Evolutionary conservation across 805 yeast genomes (phyloP).

Genomic region (Pichia nanzhaoensis): DNA sequence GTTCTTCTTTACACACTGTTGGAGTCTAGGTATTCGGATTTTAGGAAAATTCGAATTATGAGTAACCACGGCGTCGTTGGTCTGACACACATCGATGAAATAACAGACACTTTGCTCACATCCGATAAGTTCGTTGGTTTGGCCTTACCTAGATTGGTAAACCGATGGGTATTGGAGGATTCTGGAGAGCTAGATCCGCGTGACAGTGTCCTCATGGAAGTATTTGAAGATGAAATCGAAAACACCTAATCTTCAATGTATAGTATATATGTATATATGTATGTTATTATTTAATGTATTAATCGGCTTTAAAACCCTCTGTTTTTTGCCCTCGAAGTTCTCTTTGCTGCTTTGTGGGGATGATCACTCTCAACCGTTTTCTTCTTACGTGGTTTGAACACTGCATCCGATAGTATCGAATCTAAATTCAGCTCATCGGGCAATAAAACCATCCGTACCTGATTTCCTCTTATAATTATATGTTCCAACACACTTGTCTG

Average conservation of each 20-base stretch:
- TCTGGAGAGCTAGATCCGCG: slow-evolving; percentile 36
- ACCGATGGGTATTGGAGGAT: slow-evolving; percentile 36
- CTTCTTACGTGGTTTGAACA: slow-evolving; percentile 32
- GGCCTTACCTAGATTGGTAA: slow-evolving; percentile 57
- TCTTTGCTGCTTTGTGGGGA: slow-evolving; percentile 14
- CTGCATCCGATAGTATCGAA: slow-evolving; percentile 47
- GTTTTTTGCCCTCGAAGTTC: slow-evolving; percentile 18
- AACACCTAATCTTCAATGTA: neutral
- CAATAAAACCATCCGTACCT: slow-evolving; percentile 71
- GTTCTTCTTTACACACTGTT: slow-evolving; percentile 26
- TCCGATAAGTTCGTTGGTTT: slow-evolving; percentile 64
- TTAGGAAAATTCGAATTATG: slow-evolving; percentile 56
- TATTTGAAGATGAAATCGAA: slow-evolving; percentile 24
- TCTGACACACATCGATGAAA: slow-evolving; percentile 63
- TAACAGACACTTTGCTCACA: slow-evolving; percentile 53
- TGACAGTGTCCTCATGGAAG: slow-evolving; percentile 31
- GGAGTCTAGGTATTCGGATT: slow-evolving; percentile 56
- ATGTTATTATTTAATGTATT: too few species aligned
- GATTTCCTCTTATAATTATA: slow-evolving; percentile 84
- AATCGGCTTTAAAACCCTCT: slow-evolving; percentile 8
- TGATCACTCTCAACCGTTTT: neutral
- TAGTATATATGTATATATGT: too few species aligned
- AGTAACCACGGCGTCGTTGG: slow-evolving; percentile 31
- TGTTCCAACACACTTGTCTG: slow-evolving; percentile 67
- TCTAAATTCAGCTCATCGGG: slow-evolving; percentile 85